Evolutionary conservation across 2,329 filamentous ascomycete genomes (phyloP).

Genomic region (Fusarium solani-melongenae): DNA sequence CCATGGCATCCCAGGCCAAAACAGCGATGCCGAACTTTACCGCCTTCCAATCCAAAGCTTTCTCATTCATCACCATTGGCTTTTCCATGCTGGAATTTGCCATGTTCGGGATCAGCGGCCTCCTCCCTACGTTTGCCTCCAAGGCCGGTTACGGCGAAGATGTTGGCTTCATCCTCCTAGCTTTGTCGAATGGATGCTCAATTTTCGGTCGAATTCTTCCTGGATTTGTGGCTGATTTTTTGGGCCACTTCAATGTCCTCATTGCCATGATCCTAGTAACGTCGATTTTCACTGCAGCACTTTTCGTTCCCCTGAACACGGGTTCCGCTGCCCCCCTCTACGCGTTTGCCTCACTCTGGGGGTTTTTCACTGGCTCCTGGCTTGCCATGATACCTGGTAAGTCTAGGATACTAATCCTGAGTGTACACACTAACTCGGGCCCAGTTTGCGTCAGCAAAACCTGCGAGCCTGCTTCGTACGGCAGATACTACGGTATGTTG

Average conservation of each 20-base stretch:
- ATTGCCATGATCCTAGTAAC: slow-evolving; percentile 39
- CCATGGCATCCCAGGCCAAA: background rate
- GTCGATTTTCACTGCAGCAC: slow-evolving; percentile 49
- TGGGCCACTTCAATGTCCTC: slow-evolving; percentile 54
- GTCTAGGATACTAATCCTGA: background rate
- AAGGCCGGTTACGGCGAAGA: slow-evolving; percentile 42
- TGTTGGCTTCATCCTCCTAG: slow-evolving; percentile 54
- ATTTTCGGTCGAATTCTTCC: slow-evolving; percentile 54
- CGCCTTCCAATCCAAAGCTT: slow-evolving; percentile 50
- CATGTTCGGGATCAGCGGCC: slow-evolving; percentile 55
- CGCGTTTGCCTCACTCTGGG: slow-evolving; percentile 55
- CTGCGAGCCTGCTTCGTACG: slow-evolving; percentile 55
- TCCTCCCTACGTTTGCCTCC: slow-evolving; percentile 56
- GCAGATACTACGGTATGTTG: slow-evolving; percentile 47
- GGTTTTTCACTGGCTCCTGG: slow-evolving; percentile 57
- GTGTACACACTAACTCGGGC: background rate
- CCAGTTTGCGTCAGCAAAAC: slow-evolving; percentile 55
- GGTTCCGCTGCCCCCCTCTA: slow-evolving; percentile 51
- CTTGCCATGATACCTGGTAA: slow-evolving; percentile 48
- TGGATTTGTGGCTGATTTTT: slow-evolving; percentile 51
- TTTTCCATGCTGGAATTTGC: slow-evolving; percentile 58
- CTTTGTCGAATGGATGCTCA: slow-evolving; percentile 53
- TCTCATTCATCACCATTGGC: slow-evolving; percentile 51
- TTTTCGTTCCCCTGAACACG: slow-evolving; percentile 52
- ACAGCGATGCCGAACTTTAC: slow-evolving; percentile 47